phyloP scores from a whole-genome alignment of 768 basidiomycete genomes.

The Pleurotus tuber-regium region DNA sequence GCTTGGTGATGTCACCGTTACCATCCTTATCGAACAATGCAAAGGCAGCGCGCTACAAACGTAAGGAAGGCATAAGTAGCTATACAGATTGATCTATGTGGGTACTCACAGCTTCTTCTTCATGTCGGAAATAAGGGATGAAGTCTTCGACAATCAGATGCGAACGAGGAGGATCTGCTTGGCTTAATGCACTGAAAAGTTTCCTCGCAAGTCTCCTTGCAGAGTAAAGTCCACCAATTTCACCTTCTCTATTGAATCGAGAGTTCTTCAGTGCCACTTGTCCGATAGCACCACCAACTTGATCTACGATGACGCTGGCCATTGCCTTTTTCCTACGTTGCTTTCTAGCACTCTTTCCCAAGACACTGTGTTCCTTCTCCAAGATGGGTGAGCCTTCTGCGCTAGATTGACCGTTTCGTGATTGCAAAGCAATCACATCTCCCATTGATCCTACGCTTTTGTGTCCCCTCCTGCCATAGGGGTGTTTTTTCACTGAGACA shows the following conservation, averaged over 20 bases:
- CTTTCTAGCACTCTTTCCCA: conserved; percentile 29
- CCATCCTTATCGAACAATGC: conserved; percentile 74
- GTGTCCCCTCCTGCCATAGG: conserved; percentile 44
- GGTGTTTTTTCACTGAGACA: conserved; percentile 31
- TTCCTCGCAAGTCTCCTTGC: conserved; percentile 68
- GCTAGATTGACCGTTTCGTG: conserved; percentile 15
- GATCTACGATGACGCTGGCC: conserved; percentile 69
- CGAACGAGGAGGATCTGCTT: conserved; percentile 55
- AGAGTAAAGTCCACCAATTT: conserved; percentile 56
- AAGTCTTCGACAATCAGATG: conserved; percentile 76
- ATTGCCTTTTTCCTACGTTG: conserved; percentile 49
- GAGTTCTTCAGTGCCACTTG: conserved; percentile 70
- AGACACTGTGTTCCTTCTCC: conserved; percentile 19
- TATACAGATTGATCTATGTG: too few species aligned
- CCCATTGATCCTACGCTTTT: conserved; percentile 38
- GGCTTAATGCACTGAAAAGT: conserved; percentile 60
- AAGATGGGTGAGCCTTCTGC: conserved; percentile 13
- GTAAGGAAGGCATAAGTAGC: too few species aligned
- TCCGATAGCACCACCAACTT: conserved; percentile 64
- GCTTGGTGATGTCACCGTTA: conserved; percentile 78
- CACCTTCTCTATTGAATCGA: conserved; percentile 52
- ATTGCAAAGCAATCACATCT: conserved; percentile 24
- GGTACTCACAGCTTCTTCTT: conserved; percentile 63
- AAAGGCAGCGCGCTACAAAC: conserved; percentile 60
- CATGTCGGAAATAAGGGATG: conserved; percentile 69